These are phyloP conservation scores for Periconia sp. DNA, from an alignment of 2,329 filamentous ascomycete species.

Conservation along the genomic window DNA sequence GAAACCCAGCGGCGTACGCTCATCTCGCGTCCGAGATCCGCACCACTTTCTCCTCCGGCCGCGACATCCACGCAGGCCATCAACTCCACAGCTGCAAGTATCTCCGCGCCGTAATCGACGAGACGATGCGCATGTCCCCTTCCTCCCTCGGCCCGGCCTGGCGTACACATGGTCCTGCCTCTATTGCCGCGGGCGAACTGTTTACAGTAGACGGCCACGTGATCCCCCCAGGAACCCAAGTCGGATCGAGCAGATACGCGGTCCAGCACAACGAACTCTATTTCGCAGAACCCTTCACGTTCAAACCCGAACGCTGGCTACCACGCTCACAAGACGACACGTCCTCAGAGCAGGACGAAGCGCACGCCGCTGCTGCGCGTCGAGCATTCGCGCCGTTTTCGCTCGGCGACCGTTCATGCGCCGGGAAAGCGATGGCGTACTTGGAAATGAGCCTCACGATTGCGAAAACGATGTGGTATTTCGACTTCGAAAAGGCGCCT, in stretches of 20 bases:
- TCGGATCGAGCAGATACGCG: slow-evolving; percentile 18
- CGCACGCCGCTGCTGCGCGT: not conserved
- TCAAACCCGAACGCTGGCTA: slow-evolving; percentile 11
- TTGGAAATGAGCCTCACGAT: not conserved
- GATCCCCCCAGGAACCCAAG: slow-evolving; percentile 16
- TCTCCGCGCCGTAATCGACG: slow-evolving; percentile 22
- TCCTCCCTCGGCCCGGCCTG: slow-evolving; percentile 16
- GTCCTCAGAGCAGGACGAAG: no score
- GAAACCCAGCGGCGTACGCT: slow-evolving; percentile 23
- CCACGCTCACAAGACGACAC: not conserved
- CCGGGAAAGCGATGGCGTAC: slow-evolving; percentile 5
- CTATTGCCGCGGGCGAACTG: not conserved
- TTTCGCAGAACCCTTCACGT: slow-evolving; percentile 11
- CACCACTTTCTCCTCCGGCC: slow-evolving; percentile 9
- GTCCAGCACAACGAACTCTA: slow-evolving; percentile 23
- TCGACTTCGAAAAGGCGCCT: not conserved
- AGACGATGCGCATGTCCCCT: slow-evolving; percentile 21
- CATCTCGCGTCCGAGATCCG: slow-evolving; percentile 8
- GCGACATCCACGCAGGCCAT: slow-evolving; percentile 17
- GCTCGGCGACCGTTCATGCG: not conserved
- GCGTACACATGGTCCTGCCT: slow-evolving; percentile 9
- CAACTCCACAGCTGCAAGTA: slow-evolving; percentile 15
- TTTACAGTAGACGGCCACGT: slow-evolving; percentile 17
- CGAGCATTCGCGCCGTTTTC: slow-evolving; percentile 1
- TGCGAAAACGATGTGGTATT: slow-evolving; percentile 1